Evolutionary conservation across 2,329 filamentous ascomycete genomes (phyloP), one percentile per base, ranked within the genome.

Genomic region (Aspergillus viridinutans): DNA sequence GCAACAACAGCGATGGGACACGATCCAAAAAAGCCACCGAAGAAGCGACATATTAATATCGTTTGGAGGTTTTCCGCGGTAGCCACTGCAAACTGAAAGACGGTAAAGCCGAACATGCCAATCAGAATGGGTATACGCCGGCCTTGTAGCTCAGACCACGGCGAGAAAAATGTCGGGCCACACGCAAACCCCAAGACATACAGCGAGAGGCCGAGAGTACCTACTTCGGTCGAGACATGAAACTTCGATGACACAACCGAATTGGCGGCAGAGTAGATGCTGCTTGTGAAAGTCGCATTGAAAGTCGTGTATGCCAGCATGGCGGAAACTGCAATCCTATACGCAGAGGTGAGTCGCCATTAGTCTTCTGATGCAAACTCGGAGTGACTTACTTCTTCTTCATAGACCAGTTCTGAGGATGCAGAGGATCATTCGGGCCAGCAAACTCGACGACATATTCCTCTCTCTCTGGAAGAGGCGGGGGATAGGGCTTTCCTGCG

Each of bases 391-490:
- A 85, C 85, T 96, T 96, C 78, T 90, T 92, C 69, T 78, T 83
- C 54, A 89, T 68, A 0, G 89, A 82, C 92, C 92, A 96, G 71
- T 96, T 96, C 76, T 93, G 89, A 1, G 90, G 88, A 73, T 96
- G 91, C 58, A 92, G 69, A 2, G 91, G 91, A 67, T 96, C 92
- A 61, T 92, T 82, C 1, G 85, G 87, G 0, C 91, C 92, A 64
- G 92, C 88, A 68, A 96, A 96, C 72, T 91, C 83, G 12, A 85
- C 83, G 1, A 85, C 82, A 67, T 85, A 86, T 57, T 84, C 81
- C 64, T 85, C 82, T 59, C 76, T 74, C n/a, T 78, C 79, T 7
- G 82, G 82, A 17, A 85, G 67, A 0, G 72, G 74, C 17, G 82
- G 82, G 6, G 84, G 84, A 65, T 81, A 84, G 5, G 81, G 76